Evolutionary conservation across 2,329 filamentous ascomycete species (phyloP).

Genomic region (Sarocladium brachiariae): DNA sequence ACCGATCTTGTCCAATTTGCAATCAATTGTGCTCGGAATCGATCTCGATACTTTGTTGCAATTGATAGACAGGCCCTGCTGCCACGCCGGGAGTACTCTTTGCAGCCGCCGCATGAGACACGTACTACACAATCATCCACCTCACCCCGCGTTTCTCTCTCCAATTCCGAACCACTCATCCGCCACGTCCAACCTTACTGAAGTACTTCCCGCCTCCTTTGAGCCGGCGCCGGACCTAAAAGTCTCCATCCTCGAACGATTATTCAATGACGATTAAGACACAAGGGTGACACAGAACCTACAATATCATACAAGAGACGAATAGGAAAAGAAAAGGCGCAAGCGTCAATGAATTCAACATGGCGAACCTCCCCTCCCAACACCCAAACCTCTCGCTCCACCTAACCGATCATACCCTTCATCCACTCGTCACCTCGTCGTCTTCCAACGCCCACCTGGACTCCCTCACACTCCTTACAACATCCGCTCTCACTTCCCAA

Average conservation of each 20-base stretch:
- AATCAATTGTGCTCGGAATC: too few relatives aligned
- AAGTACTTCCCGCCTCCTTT: neutral
- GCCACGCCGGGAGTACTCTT: too few relatives aligned
- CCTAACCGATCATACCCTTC: constrained; percentile 50
- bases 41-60: neutral
- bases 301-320: too few relatives aligned
- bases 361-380: constrained; percentile 36
- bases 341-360: constrained; percentile 17
- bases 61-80: neutral
- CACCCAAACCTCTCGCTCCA: constrained; percentile 47
- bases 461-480: constrained; percentile 46
- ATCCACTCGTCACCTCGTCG: constrained; percentile 50
- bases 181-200: neutral
- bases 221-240: too few relatives aligned
- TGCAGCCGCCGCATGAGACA: too few relatives aligned
- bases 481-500: constrained; percentile 45
- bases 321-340: neutral
- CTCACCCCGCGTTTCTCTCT: neutral
- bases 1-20: too few relatives aligned
- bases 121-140: too few relatives aligned
- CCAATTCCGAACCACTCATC: neutral
- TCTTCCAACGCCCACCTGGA: constrained; percentile 35
- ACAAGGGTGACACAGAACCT: too few relatives aligned
- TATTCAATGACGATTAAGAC: too few relatives aligned
- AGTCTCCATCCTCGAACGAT: too few relatives aligned